Conservation (phyloP, 768 basidiomycete species). For the Hirschioporus abietinus region DNA sequence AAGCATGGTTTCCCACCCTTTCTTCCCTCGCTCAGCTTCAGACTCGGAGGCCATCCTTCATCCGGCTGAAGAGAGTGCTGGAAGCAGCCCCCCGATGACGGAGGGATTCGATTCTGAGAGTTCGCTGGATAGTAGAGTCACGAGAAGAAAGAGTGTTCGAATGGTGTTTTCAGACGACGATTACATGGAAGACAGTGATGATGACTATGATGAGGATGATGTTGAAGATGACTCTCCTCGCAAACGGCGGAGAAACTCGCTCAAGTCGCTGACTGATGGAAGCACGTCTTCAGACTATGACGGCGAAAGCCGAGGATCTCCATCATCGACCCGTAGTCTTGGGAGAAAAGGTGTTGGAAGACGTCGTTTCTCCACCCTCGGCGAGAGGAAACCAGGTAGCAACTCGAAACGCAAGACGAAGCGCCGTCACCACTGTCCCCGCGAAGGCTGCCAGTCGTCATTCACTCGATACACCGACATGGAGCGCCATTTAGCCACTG, state of each 20-base stretch:
- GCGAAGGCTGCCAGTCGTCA: constrained; percentile 1
- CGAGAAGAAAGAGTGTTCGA: background rate
- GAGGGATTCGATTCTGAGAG: background rate
- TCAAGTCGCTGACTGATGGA: background rate
- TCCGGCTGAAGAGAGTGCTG: background rate
- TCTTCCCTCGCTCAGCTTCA: background rate
- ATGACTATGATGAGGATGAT: constrained; percentile 1
- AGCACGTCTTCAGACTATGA: background rate
- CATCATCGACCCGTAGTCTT: background rate
- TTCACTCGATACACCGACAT: background rate
- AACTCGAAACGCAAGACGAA: constrained; percentile 1
- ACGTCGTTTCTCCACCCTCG: background rate
- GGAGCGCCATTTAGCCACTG: constrained; percentile 2
- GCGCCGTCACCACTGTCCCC: constrained; percentile 2
- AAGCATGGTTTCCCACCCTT: background rate
- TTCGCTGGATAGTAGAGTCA: background rate
- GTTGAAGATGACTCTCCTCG: background rate
- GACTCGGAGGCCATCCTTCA: background rate
- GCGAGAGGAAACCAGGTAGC: background rate
- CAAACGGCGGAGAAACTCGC: background rate
- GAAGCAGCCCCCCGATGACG: background rate
- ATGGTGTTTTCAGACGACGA: background rate
- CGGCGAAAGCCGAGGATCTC: background rate
- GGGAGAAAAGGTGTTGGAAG: background rate
- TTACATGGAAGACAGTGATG: background rate